phyloP scores from a whole-genome alignment of 495 filamentous ascomycete species.

The Hyaloscypha bicolor region DNA sequence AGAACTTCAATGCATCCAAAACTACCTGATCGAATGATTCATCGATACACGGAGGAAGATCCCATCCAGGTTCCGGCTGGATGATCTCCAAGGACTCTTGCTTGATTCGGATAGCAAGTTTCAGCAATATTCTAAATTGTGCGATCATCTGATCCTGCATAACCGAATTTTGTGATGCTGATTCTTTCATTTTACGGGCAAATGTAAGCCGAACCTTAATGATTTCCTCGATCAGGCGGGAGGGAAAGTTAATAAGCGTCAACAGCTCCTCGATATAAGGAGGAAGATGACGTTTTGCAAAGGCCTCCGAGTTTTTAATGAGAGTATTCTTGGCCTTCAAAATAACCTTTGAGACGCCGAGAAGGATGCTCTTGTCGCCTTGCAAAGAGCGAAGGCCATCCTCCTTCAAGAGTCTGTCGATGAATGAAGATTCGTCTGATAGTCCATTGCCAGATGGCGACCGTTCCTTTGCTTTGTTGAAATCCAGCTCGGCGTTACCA shows the following conservation, averaged over 20 bases:
- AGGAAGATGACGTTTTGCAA: constrained; percentile 88
- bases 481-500: constrained; percentile 93
- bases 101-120: constrained; percentile 89
- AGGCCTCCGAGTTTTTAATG: constrained; percentile 82
- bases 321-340: constrained; percentile 90
- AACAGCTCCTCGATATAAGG: constrained; percentile 97
- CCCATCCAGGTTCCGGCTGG: constrained; percentile 89
- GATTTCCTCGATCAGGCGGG: constrained; percentile 93
- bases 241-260: constrained; percentile 95
- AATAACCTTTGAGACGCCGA: constrained; percentile 79
- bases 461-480: constrained; percentile 64
- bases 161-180: constrained; percentile 79
- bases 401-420: constrained; percentile 98
- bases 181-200: constrained; percentile 90
- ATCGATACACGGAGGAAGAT: constrained; percentile 93
- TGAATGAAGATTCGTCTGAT: constrained; percentile 85
- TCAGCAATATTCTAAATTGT: constrained; percentile 92
- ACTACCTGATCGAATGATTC: constrained; percentile 97
- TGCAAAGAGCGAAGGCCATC: constrained; percentile 92
- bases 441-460: constrained; percentile 64
- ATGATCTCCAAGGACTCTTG: constrained; percentile 82
- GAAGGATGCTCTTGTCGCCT: constrained; percentile 80
- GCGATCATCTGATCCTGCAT: constrained; percentile 96
- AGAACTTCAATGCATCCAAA: constrained; percentile 92
- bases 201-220: constrained; percentile 91